phyloP scores from a whole-genome alignment of 2,329 filamentous ascomycete species.

The Diaporthe australafricana region DNA sequence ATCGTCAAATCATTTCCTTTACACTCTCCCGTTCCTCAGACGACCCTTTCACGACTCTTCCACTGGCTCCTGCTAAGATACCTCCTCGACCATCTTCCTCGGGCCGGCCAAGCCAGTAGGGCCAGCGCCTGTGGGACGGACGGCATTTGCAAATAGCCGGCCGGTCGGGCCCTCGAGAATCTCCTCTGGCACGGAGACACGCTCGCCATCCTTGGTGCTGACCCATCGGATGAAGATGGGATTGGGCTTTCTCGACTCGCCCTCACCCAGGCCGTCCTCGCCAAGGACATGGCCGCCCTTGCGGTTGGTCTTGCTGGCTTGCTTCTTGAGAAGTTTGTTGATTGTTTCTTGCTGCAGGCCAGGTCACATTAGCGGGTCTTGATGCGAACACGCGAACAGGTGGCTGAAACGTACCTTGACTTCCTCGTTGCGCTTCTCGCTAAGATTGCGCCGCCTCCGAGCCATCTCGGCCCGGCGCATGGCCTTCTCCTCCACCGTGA shows the following conservation, averaged over 20 bases:
- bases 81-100: slow-evolving; percentile 67
- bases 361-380: neutral
- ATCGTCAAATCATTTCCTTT: neutral
- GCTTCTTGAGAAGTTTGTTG: slow-evolving; percentile 89
- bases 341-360: slow-evolving; percentile 73
- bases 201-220: slow-evolving; percentile 72
- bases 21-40: neutral
- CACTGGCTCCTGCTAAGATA: slow-evolving; percentile 51
- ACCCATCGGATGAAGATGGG: slow-evolving; percentile 78
- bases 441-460: slow-evolving; percentile 70
- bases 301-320: slow-evolving; percentile 79
- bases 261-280: slow-evolving; percentile 59
- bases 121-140: slow-evolving; percentile 37
- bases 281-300: slow-evolving; percentile 60
- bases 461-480: slow-evolving; percentile 74
- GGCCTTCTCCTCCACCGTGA: slow-evolving; percentile 71
- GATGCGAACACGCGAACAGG: neutral
- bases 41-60: too few relatives aligned
- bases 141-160: slow-evolving; percentile 60
- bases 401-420: slow-evolving; percentile 62
- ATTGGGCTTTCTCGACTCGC: slow-evolving; percentile 58
- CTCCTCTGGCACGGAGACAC: slow-evolving; percentile 74
- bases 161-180: slow-evolving; percentile 74
- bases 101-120: slow-evolving; percentile 41
- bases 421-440: slow-evolving; percentile 73